Evolutionary conservation across 176 grass and related monocot species (phyloP).

Genomic region (Oryza brachyantha): DNA sequence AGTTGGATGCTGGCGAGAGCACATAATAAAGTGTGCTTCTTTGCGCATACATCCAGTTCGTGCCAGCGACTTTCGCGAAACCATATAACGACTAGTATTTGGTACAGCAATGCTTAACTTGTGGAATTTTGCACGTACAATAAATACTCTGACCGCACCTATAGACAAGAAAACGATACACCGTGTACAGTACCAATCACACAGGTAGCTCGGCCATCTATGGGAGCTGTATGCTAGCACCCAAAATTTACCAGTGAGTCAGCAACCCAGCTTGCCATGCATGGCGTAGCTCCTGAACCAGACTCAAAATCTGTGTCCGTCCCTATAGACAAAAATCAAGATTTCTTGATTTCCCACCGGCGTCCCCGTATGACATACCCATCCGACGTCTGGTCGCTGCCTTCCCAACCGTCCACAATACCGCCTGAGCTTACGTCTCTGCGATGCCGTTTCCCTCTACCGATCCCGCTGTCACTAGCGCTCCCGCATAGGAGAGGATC

Average conservation of each 20-base stretch:
- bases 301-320: too few species aligned
- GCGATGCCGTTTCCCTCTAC: constrained; percentile 38
- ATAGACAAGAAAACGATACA: not conserved
- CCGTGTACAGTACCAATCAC: not conserved
- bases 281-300: not conserved
- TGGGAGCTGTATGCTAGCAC: not conserved
- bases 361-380: constrained; percentile 34
- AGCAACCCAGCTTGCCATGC: not conserved
- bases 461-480: constrained; percentile 52
- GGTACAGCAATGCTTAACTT: not conserved
- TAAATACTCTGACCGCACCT: not conserved
- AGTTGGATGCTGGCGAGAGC: not conserved
- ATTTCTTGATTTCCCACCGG: constrained; percentile 41
- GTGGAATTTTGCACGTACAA: not conserved
- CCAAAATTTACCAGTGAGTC: constrained; percentile 27
- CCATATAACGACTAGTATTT: not conserved
- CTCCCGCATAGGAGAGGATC: constrained; percentile 70
- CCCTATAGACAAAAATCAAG: constrained; percentile 12
- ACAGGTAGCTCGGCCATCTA: not conserved
- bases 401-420: constrained; percentile 32
- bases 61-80: not conserved
- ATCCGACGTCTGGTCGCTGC: constrained; percentile 28
- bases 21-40: not conserved
- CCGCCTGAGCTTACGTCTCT: constrained; percentile 27
- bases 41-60: not conserved